Base-by-base conservation (phyloP, 2,329 filamentous ascomycete species). In the Massarina eburnea region DNA sequence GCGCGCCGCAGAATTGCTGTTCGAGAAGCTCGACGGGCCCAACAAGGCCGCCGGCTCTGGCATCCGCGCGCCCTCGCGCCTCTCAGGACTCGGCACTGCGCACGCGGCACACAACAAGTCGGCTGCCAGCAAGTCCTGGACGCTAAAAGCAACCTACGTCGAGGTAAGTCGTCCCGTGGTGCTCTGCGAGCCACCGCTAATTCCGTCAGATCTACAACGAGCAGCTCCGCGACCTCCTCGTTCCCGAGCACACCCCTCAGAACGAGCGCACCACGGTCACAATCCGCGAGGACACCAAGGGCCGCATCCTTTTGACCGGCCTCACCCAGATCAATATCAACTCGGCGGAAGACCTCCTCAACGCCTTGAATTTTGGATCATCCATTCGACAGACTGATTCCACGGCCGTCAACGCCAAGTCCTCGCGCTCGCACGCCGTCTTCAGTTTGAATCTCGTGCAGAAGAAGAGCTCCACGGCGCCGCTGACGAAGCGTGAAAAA, bases 401-500 rank as follows among this genome's bases (percentile, higher is more conserved):
- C 19, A 99, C 94, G 2, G 94, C 92, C 3, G 94, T 97, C 65
- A 99, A 99, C 66, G 94, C 92, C 34, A 92, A 96, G 67, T 99
- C 94, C 0, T 99, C 94, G 9, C 90, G 94, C 54, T 99, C 94
- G 1, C 94, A 99, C 68, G 94, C 94, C 26, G 91, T 99, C 22
- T 97, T 99, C 72, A 96, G 90, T 66, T 76, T 99, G 51, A 97
- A 97, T 61, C 80, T 99, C 7, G 80, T 97, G 7, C 89, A 96
- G 74, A 88, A 88, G 61, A 94, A 89, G 72, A 79, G 69, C 56
- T 83, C 83, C 47, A 52, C 60, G 12, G 49, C 61, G 4, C 59
- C 65, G 6, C 72, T 79, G 3, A 76, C 82, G 14, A 77, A 77
- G 10, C 77, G 80, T 22, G 90, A 96, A 54, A 96, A 95, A 73